A percentile compares a stretch with the other conserved stretches of the same genome.
Evolutionary conservation across 352 stramenopile species (phyloP).

Genomic region (Phytophthora hibernalis): DNA sequence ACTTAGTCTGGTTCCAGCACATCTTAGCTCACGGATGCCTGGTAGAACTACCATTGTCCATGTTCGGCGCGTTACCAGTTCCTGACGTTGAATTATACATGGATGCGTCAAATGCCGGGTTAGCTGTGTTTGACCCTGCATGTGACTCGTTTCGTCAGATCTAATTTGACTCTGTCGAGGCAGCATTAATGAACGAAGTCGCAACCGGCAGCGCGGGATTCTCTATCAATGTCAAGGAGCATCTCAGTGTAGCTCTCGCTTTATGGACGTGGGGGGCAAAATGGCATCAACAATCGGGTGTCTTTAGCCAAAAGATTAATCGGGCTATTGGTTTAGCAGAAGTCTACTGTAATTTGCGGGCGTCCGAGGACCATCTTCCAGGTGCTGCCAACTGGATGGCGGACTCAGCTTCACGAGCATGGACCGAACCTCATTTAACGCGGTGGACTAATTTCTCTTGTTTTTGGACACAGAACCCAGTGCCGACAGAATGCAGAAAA

Average conservation of each 20-base stretch:
- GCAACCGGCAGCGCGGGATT: constrained; percentile 8
- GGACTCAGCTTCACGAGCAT: not conserved
- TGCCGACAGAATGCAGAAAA: constrained; percentile 2
- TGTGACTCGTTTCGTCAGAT: constrained; percentile 12
- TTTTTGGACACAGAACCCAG: not conserved
- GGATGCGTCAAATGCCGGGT: constrained; percentile 13
- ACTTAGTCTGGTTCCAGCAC: constrained; percentile 8
- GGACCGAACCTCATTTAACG: not conserved
- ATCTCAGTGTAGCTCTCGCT: constrained; percentile 34
- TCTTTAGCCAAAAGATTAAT: constrained; percentile 40
- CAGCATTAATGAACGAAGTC: not conserved
- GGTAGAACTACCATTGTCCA: constrained; percentile 6
- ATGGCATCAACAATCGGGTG: not conserved
- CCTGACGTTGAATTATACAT: constrained; percentile 20
- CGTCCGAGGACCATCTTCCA: constrained; percentile 27
- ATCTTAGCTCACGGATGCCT: constrained; percentile 15
- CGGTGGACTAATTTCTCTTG: constrained; percentile 3
- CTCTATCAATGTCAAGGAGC: constrained; percentile 45
- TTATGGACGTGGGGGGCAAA: constrained; percentile 24
- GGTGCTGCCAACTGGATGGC: constrained; percentile 9
- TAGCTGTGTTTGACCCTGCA: no score
- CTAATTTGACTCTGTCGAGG: constrained; percentile 12
- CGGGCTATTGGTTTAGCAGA: constrained; percentile 25
- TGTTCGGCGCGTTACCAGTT: constrained; percentile 7
- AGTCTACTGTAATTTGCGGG: constrained; percentile 10